phyloP scores from a whole-genome alignment of 805 yeast genomes.

The Suhomyces faveliae region DNA sequence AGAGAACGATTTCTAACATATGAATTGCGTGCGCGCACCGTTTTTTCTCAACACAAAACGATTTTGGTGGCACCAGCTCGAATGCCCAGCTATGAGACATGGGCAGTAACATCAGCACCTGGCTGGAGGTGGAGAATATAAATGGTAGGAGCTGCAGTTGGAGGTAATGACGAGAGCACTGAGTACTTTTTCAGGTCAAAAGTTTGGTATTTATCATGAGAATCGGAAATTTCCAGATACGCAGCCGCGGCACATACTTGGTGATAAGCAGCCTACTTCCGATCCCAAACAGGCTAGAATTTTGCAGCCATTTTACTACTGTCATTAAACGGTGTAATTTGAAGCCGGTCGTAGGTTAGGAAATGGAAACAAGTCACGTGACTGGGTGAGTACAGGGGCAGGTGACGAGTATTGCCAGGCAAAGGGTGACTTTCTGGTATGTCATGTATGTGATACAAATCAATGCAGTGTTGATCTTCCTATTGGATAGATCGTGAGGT shows the following conservation, averaged over 20 bases:
- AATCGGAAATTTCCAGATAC: neutral
- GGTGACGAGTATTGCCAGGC: too few species aligned
- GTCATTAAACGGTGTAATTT: constrained; percentile 1
- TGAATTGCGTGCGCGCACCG: constrained; percentile 1
- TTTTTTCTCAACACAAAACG: neutral
- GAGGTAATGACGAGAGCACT: too few species aligned
- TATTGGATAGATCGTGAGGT: too few species aligned
- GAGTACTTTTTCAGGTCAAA: neutral
- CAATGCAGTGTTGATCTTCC: too few species aligned
- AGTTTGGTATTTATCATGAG: neutral
- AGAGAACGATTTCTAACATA: neutral
- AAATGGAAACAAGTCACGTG: neutral
- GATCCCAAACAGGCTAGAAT: neutral
- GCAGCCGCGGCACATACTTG: neutral
- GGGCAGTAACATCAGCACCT: neutral
- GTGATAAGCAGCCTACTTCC: neutral
- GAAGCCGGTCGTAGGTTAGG: too few species aligned
- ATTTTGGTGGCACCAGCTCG: neutral
- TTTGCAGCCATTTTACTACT: constrained; percentile 3
- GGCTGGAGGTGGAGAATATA: neutral
- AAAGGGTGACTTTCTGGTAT: too few species aligned
- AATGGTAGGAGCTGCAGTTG: too few species aligned
- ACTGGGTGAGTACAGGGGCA: neutral
- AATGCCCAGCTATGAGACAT: neutral
- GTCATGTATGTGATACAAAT: too few species aligned